Conservation (phyloP, 192 early-diverging fungal species). For the Entomortierella beljakovae region DNA sequence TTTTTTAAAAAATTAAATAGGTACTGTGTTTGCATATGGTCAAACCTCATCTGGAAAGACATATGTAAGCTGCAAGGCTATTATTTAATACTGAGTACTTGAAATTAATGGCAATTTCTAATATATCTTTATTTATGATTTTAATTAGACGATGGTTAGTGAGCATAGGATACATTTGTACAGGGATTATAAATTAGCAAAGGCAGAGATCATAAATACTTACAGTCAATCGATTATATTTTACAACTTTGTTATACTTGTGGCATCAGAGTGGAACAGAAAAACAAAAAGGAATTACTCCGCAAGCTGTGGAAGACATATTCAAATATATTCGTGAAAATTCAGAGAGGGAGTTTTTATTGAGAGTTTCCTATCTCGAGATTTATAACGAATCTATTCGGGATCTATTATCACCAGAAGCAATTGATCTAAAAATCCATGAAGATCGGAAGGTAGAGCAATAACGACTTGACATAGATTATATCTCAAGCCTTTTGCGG, state of each 20-base stretch:
- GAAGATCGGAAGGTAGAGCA: conserved; percentile 68
- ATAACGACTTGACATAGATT: not conserved
- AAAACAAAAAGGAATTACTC: conserved; percentile 78
- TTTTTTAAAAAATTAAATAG: too few relatives aligned
- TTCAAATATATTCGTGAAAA: conserved; percentile 78
- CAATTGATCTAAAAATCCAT: conserved; percentile 87
- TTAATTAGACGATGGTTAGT: conserved; percentile 63
- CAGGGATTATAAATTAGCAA: not conserved
- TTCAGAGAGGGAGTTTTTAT: conserved; percentile 83
- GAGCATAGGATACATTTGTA: not conserved
- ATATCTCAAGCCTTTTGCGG: not conserved
- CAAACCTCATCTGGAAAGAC: conserved; percentile 98
- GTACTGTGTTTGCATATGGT: conserved; percentile 98
- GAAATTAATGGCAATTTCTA: not conserved
- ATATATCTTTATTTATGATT: conserved; percentile 3
- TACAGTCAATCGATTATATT: not conserved
- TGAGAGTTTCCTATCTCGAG: conserved; percentile 96
- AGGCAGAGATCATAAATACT: too few relatives aligned
- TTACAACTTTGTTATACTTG: not conserved
- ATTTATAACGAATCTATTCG: conserved; percentile 97
- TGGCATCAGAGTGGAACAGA: conserved; percentile 69
- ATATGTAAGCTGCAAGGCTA: conserved; percentile 60
- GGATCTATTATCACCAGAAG: conserved; percentile 89
- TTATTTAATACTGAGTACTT: too few relatives aligned
- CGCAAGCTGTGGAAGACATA: conserved; percentile 80